Evolutionary conservation across 1,284 basidiomycete genomes (phyloP).

Genomic region (Leccinum subfulvum): DNA sequence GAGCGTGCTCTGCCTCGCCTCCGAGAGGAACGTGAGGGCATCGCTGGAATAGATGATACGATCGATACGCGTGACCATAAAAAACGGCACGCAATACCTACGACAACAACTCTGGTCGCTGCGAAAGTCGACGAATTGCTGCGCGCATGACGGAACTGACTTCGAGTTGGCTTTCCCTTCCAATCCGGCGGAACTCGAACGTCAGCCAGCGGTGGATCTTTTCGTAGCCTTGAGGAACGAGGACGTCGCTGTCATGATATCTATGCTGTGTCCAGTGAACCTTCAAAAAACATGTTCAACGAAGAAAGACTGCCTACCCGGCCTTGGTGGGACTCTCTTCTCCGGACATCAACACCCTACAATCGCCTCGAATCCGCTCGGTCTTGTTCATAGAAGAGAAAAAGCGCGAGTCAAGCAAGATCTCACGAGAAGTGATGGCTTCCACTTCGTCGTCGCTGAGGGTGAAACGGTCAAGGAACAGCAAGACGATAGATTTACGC

Average conservation of each 20-base stretch:
- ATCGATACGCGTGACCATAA: neutral
- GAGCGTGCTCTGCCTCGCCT: constrained; percentile 80
- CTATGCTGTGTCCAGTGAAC: constrained; percentile 51
- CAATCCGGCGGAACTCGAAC: constrained; percentile 83
- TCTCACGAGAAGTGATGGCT: constrained; percentile 75
- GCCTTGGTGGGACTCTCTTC: constrained; percentile 80
- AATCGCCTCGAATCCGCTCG: constrained; percentile 80
- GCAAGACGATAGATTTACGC: constrained; percentile 70
- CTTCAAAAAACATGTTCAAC: neutral
- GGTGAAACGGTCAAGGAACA: constrained; percentile 86
- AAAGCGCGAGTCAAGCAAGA: constrained; percentile 70
- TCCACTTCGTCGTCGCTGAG: constrained; percentile 72
- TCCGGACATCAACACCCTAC: constrained; percentile 83
- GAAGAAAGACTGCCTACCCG: constrained; percentile 52
- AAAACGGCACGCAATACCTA: constrained; percentile 38
- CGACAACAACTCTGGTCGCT: constrained; percentile 78
- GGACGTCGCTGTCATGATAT: constrained; percentile 85
- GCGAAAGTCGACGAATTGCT: constrained; percentile 70
- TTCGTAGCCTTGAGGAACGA: constrained; percentile 81
- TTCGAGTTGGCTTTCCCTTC: constrained; percentile 77
- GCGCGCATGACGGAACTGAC: constrained; percentile 72
- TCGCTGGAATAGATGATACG: constrained; percentile 50
- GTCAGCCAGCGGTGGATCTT: constrained; percentile 87
- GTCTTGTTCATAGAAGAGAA: constrained; percentile 89
- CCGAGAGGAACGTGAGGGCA: constrained; percentile 72